phyloP scores from a whole-genome alignment of 2,329 filamentous ascomycete species.

The Aspergillus flavus region DNA sequence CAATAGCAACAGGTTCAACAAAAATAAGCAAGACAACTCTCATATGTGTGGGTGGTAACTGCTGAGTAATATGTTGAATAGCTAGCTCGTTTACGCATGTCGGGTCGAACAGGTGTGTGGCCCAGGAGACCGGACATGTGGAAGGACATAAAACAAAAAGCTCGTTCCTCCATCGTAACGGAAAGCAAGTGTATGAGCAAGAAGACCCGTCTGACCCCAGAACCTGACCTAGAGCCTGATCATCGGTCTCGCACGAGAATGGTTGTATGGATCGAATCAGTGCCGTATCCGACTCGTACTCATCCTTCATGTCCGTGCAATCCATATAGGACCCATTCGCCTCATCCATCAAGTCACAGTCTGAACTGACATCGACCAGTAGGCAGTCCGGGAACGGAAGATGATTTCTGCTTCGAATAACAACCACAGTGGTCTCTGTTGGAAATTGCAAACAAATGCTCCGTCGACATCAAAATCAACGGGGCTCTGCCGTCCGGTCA shows the following conservation, averaged over 20 bases:
- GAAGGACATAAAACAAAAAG: conserved; percentile 9
- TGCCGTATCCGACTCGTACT: conserved; percentile 21
- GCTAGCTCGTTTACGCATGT: conserved; percentile 7
- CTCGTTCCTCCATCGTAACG: conserved; percentile 9
- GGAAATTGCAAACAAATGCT: conserved; percentile 24
- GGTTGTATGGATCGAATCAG: conserved; percentile 15
- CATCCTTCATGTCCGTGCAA: conserved; percentile 20
- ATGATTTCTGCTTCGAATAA: conserved; percentile 22
- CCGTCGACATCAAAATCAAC: conserved; percentile 23
- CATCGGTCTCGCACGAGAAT: conserved; percentile 13
- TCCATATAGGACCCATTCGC: conserved; percentile 20
- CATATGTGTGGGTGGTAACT: not conserved
- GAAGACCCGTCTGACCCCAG: not conserved
- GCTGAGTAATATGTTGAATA: conserved; percentile 7
- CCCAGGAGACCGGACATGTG: conserved; percentile 2
- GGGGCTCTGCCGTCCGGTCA: conserved; percentile 30
- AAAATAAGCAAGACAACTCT: conserved; percentile 1
- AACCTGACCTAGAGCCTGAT: conserved; percentile 3
- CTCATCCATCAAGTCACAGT: conserved; percentile 22
- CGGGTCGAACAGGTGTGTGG: not conserved
- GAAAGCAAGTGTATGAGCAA: conserved; percentile 10
- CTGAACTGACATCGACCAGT: conserved; percentile 21
- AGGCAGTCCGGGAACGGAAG: conserved; percentile 22
- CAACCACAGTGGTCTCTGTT: conserved; percentile 24
- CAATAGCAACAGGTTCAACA: conserved; percentile 5